Base-by-base conservation (phyloP, 441 rosid species). In the Syzygium malaccense region DNA sequence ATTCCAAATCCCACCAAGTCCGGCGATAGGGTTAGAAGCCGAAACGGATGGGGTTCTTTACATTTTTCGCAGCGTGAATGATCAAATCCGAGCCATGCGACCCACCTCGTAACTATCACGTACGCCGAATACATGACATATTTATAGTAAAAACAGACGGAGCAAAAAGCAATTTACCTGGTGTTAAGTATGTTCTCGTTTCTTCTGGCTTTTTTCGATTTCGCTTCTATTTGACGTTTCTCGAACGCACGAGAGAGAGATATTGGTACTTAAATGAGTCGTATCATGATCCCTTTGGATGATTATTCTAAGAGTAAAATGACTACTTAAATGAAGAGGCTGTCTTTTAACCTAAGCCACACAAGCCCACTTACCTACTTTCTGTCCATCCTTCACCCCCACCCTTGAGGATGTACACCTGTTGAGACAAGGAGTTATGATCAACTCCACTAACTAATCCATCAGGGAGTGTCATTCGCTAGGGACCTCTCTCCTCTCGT, bases 21-120 rank as follows among this genome's bases (percentile, higher is more conserved):
- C 0, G 1, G 1, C 3, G 51, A 37, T 2, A 2, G 2, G 5
- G 3, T 37, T 12, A 75, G 45, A 23, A 41, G 8, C 17, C 28
- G 4, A 71, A 71, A 37, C 28, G 10, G 3, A 71, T 1, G 3
- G 48, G 17, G 12, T 41, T 71, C 17, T 37, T 12, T 12, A 1
- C 15, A 71, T 37, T 11, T 12, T 3, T 23, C 4, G 2, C 4
- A 0, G 20, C 6, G n/a, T 6, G 51, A 11, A 71, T 71, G 17
- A 71, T 71, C 25, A 71, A 6, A 71, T 71, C 20, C 49, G 17
- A 0, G 1, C 20, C 28, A 37, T 6, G 17, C 0, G 15, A 6
- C 5, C 6, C 0, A 20, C 3, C 17, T 71, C 1, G 8, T 37
- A 20, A 71, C 4, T 20, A 37, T 71, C 4, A 1, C 13, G 17